Evolutionary conservation across 164 flowering plant species (phyloP), one percentile per base, ranked within the genome.

Genomic region (Akebia trifoliata): DNA sequence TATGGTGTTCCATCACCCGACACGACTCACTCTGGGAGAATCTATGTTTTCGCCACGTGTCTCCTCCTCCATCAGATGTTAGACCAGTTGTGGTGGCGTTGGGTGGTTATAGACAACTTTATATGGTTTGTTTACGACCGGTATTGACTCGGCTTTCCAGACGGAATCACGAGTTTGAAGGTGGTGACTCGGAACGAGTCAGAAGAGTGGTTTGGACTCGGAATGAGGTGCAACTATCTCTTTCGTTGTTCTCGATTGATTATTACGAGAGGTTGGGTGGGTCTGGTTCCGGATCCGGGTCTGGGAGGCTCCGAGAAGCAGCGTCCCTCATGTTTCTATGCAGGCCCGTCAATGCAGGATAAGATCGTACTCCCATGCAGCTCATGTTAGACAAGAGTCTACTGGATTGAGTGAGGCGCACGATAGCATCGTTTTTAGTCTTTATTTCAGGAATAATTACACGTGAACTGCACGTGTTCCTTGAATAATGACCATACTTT

Each of bases 11-110:
- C 62, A 44, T 88, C 4, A 62, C 88, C 15, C 74, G 78, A n/a
- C 72, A 74, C 65, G 96, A 92, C 56, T 64, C 86, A 2, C 66
- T 89, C 35, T 92, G 98, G 98, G 98, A 92, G 71, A 74, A 73
- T 60, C 78, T 92, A 56, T 85, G 95, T 68, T 74, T 83, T 69
- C 83, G 95, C 58, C 85, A 82, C 68, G 74, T 76, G n/a, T 67
- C 79, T 12, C 78, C 80, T 10, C 79, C 80, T 8, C 74, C 77
- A 0, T 54, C 74, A 7, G 57, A 63, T 8, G 46, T 63, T 30
- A 66, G 80, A 14, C 71, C 79, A 8, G 75, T 90, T 45, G 95
- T 87, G 28, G 58, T 63, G n/a, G 89, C 97, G 3, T 69, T 90
- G 18, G 97, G 97, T 8, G 95, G 97, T 0, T 87, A 82, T 71